Conservation (phyloP, 495 filamentous ascomycete genomes). For the Massariosphaeria phaeospora region DNA sequence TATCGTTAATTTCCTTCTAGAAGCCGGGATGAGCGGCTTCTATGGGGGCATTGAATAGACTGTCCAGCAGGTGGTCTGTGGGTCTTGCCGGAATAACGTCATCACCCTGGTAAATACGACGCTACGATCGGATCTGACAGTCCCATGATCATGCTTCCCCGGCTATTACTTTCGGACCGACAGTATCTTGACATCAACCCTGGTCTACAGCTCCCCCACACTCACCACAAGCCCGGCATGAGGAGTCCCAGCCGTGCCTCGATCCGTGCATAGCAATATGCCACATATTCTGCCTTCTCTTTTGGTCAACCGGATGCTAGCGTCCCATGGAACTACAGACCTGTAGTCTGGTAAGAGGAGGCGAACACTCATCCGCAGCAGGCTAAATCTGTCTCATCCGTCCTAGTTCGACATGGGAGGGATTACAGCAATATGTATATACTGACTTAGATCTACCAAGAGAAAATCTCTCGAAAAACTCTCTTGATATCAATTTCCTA, state of each 20-base stretch:
- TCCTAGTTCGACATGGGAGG: constrained; percentile 4
- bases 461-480: too few relatives aligned
- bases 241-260: constrained; percentile 17
- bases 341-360: constrained; percentile 24
- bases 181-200: constrained; percentile 12
- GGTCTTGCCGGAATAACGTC: not conserved
- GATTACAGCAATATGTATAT: constrained; percentile 16
- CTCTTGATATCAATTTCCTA: too few relatives aligned
- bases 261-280: constrained; percentile 22
- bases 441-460: constrained; percentile 1
- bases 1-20: constrained; percentile 22
- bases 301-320: constrained; percentile 17
- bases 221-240: constrained; percentile 24
- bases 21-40: not conserved
- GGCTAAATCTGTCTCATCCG: constrained; percentile 29
- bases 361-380: constrained; percentile 24
- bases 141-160: not conserved
- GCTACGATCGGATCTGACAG: not conserved
- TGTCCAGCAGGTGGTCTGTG: not conserved
- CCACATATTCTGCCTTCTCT: constrained; percentile 10
- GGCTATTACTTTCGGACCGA: constrained; percentile 19
- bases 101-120: not conserved
- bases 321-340: constrained; percentile 2
- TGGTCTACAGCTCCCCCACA: constrained; percentile 8
- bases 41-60: not conserved